A percentile compares a stretch with the other conserved stretches of the same genome.
These are phyloP conservation scores for Letharia lupina DNA, from an alignment of 495 filamentous ascomycete species.

Conservation along the genomic window DNA sequence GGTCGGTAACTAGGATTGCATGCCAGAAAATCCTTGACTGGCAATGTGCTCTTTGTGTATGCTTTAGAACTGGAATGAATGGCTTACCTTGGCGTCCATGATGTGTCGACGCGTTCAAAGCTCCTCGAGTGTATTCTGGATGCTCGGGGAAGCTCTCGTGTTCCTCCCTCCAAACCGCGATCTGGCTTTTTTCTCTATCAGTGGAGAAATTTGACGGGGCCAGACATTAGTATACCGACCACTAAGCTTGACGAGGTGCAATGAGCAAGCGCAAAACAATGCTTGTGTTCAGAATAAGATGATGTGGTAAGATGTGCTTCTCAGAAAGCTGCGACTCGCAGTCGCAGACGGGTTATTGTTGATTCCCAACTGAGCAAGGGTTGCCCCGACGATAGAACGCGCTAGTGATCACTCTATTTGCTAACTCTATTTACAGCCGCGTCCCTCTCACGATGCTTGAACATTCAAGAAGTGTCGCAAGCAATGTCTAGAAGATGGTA, in stretches of 20 bases:
- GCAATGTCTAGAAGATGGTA: neutral
- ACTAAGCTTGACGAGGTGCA: neutral
- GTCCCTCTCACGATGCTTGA: neutral
- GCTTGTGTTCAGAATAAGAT: neutral
- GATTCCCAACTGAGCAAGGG: neutral
- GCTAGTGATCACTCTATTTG: neutral
- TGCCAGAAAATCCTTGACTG: neutral
- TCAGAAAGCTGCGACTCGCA: neutral
- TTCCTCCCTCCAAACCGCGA: conserved; percentile 7
- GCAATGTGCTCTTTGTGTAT: neutral
- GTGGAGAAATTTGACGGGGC: neutral
- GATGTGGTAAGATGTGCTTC: neutral
- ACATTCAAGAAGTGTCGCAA: neutral
- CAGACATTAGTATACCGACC: neutral
- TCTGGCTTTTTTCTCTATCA: neutral
- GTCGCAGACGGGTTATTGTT: neutral
- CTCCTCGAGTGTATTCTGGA: conserved; percentile 7
- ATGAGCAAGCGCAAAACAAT: neutral
- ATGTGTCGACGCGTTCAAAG: conserved; percentile 19
- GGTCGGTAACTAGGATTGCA: neutral
- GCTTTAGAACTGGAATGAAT: neutral
- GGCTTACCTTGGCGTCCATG: conserved; percentile 37
- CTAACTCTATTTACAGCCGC: neutral
- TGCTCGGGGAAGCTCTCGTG: conserved; percentile 7
- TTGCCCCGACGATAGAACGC: neutral